Percentiles rank a stretch among this genome's conserved stretches.
Evolutionary conservation across 805 yeast species (phyloP).

Genomic region (Hanseniaspora lindneri): DNA sequence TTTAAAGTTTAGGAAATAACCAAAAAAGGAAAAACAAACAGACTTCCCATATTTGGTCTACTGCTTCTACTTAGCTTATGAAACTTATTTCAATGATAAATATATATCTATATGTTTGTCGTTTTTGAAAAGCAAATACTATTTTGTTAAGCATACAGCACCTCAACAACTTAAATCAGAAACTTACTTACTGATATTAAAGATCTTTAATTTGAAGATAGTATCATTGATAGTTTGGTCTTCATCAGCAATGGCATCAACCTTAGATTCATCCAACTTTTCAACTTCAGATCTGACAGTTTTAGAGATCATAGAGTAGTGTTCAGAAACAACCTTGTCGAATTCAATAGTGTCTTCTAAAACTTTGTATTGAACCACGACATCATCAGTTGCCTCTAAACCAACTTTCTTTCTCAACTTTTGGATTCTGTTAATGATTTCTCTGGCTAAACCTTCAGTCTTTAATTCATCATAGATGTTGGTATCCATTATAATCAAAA

Average conservation of each 20-base stretch:
- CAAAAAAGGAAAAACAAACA: no score
- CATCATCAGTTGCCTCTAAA: slow-evolving; percentile 88
- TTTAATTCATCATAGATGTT: slow-evolving; percentile 76
- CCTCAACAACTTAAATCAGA: background rate
- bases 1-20: background rate
- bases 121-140: no score
- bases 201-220: slow-evolving; percentile 61
- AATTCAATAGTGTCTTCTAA: slow-evolving; percentile 52
- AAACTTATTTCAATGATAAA: no score
- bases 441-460: slow-evolving; percentile 93
- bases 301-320: slow-evolving; percentile 60
- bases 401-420: slow-evolving; percentile 94
- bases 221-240: slow-evolving; percentile 77
- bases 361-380: slow-evolving; percentile 67
- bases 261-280: slow-evolving; percentile 35
- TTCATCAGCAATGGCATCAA: slow-evolving; percentile 65
- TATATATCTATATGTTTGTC: no score
- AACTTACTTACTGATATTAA: slow-evolving; percentile 36
- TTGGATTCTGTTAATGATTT: slow-evolving; percentile 91
- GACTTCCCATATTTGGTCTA: no score
- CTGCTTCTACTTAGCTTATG: no score
- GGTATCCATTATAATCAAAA: slow-evolving; percentile 78
- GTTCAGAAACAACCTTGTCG: slow-evolving; percentile 47
- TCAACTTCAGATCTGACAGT: slow-evolving; percentile 51
- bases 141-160: no score